A percentile compares a stretch with the other conserved stretches of the same genome.
Conservation (phyloP, 2,329 filamentous ascomycete genomes). For the Fusarium floridanum region DNA sequence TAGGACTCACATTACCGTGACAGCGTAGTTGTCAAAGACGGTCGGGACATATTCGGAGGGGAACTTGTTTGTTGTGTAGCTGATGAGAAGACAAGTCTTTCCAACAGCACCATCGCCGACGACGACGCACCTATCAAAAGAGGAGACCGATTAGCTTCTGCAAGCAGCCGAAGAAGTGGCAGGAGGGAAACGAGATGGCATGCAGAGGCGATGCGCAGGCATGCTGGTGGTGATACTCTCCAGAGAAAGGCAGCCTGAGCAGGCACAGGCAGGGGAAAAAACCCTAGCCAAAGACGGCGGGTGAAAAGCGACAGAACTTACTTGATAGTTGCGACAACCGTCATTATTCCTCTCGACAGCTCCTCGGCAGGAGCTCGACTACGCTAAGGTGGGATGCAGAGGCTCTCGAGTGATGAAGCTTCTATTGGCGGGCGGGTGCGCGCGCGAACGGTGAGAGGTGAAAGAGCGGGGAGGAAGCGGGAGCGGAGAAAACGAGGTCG, state of each 20-base stretch:
- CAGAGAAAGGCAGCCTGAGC: constrained; percentile 5
- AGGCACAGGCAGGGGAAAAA: constrained; percentile 6
- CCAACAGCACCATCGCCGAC: constrained; percentile 99
- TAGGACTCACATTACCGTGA: constrained; percentile 94
- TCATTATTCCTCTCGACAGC: constrained; percentile 59
- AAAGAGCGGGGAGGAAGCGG: constrained; percentile 31
- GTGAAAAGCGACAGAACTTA: constrained; percentile 53
- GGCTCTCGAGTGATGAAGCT: constrained; percentile 42
- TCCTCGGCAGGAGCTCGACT: constrained; percentile 54
- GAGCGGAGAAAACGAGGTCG: constrained; percentile 31
- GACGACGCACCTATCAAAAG: constrained; percentile 84
- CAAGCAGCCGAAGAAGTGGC: not conserved
- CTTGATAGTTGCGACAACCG: constrained; percentile 76
- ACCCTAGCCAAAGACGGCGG: constrained; percentile 19
- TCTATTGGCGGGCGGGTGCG: constrained; percentile 40
- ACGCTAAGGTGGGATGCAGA: constrained; percentile 37
- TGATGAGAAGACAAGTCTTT: constrained; percentile 99
- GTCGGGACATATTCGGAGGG: constrained; percentile 99
- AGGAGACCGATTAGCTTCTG: constrained; percentile 38
- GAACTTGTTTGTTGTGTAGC: constrained; percentile 99
- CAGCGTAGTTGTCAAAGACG: constrained; percentile 99
- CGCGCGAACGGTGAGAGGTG: constrained; percentile 36
- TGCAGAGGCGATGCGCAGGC: constrained; percentile 35
- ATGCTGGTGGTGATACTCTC: constrained; percentile 3
- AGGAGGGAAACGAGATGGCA: not conserved